Evolutionary conservation across 106 monocot species (phyloP).

Genomic region (Chionographis japonica): DNA sequence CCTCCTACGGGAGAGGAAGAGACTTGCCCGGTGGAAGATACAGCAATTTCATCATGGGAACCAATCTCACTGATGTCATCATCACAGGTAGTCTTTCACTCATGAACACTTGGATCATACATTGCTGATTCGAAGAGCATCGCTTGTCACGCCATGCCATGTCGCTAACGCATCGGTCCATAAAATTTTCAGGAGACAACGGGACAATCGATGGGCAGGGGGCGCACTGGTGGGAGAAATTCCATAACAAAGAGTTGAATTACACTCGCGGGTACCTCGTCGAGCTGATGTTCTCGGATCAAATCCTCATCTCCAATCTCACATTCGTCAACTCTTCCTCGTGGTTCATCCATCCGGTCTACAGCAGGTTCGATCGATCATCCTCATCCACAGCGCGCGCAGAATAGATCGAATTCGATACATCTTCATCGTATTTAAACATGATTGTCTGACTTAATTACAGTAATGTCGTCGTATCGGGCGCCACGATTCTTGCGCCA

Average conservation of each 20-base stretch:
- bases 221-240: constrained; percentile 78
- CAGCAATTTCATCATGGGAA: constrained; percentile 39
- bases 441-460: neutral
- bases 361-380: constrained; percentile 66
- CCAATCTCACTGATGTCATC: constrained; percentile 46
- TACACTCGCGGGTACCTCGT: constrained; percentile 71
- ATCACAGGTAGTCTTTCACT: constrained; percentile 26
- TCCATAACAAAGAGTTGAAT: constrained; percentile 37
- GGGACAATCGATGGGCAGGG: constrained; percentile 85
- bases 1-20: constrained; percentile 53
- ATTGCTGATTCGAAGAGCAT: too few relatives aligned
- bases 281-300: constrained; percentile 56
- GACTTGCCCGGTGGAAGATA: constrained; percentile 33
- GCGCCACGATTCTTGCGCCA: constrained; percentile 68
- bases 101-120: too few relatives aligned
- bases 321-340: constrained; percentile 55
- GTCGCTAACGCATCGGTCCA: neutral
- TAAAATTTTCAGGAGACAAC: constrained; percentile 47
- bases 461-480: constrained; percentile 61
- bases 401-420: too few relatives aligned
- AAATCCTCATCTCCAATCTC: constrained; percentile 57
- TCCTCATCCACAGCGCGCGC: neutral
- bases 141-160: too few relatives aligned
- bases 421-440: too few relatives aligned
- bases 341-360: constrained; percentile 82